Evolutionary conservation across 257 asterid genomes (phyloP).

Genomic region (Linderniella brevidens): DNA sequence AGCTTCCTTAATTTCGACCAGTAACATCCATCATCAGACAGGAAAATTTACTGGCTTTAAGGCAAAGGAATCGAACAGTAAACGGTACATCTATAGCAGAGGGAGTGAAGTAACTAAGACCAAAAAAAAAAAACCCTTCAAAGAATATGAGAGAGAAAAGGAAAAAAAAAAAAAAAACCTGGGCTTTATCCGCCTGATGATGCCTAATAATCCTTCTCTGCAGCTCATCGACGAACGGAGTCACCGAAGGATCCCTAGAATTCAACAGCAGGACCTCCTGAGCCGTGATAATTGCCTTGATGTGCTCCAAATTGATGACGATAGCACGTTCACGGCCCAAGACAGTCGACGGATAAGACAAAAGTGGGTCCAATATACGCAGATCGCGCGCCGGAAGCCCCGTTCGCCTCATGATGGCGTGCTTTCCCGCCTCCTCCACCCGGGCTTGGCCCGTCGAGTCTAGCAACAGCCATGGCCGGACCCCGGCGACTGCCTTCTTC

Average conservation of each 20-base stretch:
- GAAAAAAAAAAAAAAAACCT: constrained; percentile 18
- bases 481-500: constrained; percentile 62
- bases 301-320: constrained; percentile 87
- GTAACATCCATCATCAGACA: background rate
- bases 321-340: constrained; percentile 90
- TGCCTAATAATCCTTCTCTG: constrained; percentile 62
- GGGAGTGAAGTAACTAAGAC: no score
- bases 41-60: background rate
- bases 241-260: constrained; percentile 75
- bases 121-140: background rate
- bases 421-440: constrained; percentile 86
- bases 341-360: constrained; percentile 85
- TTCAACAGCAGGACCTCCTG: constrained; percentile 78
- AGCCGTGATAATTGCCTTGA: constrained; percentile 89
- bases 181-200: constrained; percentile 62
- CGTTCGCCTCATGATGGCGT: constrained; percentile 87
- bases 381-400: constrained; percentile 97
- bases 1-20: constrained; percentile 27
- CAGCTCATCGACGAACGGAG: constrained; percentile 80
- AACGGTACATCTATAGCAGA: no score
- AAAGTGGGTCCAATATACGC: constrained; percentile 72
- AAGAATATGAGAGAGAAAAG: background rate
- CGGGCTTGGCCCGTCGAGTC: constrained; percentile 75
- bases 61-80: no score
- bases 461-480: constrained; percentile 71